Conservation (phyloP, 2,329 filamentous ascomycete species). For the Fusarium algeriense region DNA sequence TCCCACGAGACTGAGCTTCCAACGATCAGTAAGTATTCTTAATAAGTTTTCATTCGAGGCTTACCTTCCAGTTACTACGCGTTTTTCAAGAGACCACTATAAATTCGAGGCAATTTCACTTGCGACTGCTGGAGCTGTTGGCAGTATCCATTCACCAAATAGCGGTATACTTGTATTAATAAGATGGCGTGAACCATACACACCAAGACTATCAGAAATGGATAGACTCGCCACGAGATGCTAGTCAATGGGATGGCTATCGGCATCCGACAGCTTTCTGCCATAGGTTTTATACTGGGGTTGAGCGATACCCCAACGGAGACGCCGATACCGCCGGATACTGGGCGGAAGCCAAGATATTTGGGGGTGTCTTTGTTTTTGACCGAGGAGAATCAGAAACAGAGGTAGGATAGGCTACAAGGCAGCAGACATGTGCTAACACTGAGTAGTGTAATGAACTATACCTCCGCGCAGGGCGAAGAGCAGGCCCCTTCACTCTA, state of each 20-base stretch:
- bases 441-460: neutral
- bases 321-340: slow-evolving; percentile 19
- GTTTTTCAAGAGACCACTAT: neutral
- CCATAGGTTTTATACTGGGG: neutral
- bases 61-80: neutral
- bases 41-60: rapidly evolving
- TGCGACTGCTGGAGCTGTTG: slow-evolving; percentile 18
- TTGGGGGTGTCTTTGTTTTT: slow-evolving; percentile 27
- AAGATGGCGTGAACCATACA: neutral
- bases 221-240: neutral
- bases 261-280: slow-evolving; percentile 11
- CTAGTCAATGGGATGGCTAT: neutral
- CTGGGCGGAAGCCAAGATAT: slow-evolving; percentile 31
- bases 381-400: slow-evolving; percentile 17
- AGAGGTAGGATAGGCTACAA: neutral
- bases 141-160: slow-evolving; percentile 18
- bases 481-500: neutral
- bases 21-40: neutral
- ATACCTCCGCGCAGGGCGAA: neutral
- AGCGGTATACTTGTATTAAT: neutral
- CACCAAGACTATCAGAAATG: neutral
- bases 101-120: neutral
- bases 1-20: neutral
- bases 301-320: slow-evolving; percentile 11
- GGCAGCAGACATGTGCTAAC: neutral